Base-by-base conservation (phyloP, 2,329 filamentous ascomycete genomes). In the Paraconiothyrium brasiliense region DNA sequence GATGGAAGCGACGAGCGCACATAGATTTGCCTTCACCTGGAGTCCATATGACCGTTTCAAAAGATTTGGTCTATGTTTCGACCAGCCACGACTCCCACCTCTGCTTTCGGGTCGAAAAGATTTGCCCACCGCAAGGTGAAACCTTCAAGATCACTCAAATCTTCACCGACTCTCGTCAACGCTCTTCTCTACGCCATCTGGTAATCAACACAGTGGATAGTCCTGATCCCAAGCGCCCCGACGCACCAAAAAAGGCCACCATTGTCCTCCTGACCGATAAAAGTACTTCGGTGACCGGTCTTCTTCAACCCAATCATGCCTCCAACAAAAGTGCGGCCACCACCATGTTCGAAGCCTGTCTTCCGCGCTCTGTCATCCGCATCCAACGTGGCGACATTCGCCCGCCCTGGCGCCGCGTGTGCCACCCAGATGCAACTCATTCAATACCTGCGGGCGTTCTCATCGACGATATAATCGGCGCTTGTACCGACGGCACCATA, bases 21-120 rank as follows among this genome's bases (percentile, higher is more conserved):
- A 78, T 77, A 60, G 70, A 75, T 11, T 70, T 86, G 8, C 80
- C 83, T 3, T 87, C 85, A 3, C 75, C 81, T 1, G 85, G 82
- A 3, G 76, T 85, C 7, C 80, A 84, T 8, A 78, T 89, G 46
- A 84, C 83, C 1, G 79, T 83, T 14, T 74, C 78, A 9, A 75
- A 76, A 2, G 76, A 79, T 1, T 79, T 81, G 27, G 80, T 89
- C 32, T 84, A 86, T 62, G 78, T 88, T 50, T 84, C 86, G 1
- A 89, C 86, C 0, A 73, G 80, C 2, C 75, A 78, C 43, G 84
- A 89, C 63, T 88, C 86, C 0, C 78, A 87, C 11, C 73, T 85
- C 34, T 79, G 83, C 24, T 81, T 84, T 41, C 73, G 81, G 60
- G 71, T 84, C 9, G 64, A 78, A 65, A 78, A 50, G 77, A 81